Base-by-base conservation (phyloP, 1,284 basidiomycete genomes). In the Flammula alnicola region DNA sequence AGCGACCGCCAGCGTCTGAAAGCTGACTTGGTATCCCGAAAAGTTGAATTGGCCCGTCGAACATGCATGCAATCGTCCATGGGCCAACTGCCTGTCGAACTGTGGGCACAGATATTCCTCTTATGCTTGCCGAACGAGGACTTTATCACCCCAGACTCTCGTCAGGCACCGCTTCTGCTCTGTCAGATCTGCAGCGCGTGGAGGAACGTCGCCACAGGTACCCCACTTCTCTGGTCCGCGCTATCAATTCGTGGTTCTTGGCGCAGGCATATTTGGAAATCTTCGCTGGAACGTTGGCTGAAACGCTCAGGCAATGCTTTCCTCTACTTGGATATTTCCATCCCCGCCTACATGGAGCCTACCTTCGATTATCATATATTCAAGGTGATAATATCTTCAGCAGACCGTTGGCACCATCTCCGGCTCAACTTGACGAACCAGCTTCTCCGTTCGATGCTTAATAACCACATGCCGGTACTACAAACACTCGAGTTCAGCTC, bases 141-240 rank as follows among this genome's bases (percentile, higher is more conserved):
- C 16, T 64, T 61, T 29, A 53, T 62, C 17, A 37, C 40, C 8
- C 60, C 63, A 25, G 39, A 57, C 27, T 47, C 55, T 3, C 44
- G 46, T 3, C 20, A 48, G 10, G 54, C 62, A 1, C 64, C 63
- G 11, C 44, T 61, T 10, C 54, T 64, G 6, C 51, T 66, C 16
- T 59, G 58, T 17, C 62, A 61, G 25, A 55, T 68, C 3, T 68
- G 59, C 44, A 56, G 51, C 10, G 26, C 44, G 14, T 68, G 66
- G 66, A 60, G 64, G 39, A 54, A 44, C 11, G 40, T 64, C 14
- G 63, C 59, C 7, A 49, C 55, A 16, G 43, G 47, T 22, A 64
- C 64, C 4, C 60, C 62, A 8, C 52, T 56, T 20, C 54, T 68
- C 11, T 68, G 64, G 64, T 55, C 54, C 14, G 51, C 59, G 3